These are phyloP conservation scores for Wickerhamomyces kurtzmanii DNA, from an alignment of 805 yeast species.

Conservation along the genomic window DNA sequence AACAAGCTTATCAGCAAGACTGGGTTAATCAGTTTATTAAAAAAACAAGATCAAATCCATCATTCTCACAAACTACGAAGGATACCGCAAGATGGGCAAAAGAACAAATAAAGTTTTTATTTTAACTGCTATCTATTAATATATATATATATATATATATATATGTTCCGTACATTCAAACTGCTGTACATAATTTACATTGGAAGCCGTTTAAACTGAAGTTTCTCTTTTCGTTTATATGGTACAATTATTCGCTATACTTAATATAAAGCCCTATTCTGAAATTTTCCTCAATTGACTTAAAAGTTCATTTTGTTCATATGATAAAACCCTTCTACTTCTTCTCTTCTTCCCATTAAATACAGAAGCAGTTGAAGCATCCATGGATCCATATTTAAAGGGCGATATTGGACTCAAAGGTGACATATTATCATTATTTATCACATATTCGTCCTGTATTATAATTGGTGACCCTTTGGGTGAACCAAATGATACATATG, in stretches of 20 bases:
- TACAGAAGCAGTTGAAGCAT: no score
- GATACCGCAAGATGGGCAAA: constrained; percentile 98
- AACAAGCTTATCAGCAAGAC: constrained; percentile 51
- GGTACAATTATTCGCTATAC: not conserved
- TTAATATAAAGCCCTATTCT: constrained; percentile 1
- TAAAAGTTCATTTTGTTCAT: constrained; percentile 42
- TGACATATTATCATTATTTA: not conserved
- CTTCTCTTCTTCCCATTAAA: no score
- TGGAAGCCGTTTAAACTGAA: no score
- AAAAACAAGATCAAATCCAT: constrained; percentile 54
- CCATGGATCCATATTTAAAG: constrained; percentile 9
- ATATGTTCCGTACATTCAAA: constrained; percentile 4
- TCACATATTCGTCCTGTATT: not conserved
- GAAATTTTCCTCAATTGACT: constrained; percentile 27
- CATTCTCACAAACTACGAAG: constrained; percentile 57
- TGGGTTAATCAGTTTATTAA: constrained; percentile 79
- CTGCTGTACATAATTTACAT: no score
- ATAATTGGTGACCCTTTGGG: constrained; percentile 16
- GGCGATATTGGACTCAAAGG: constrained; percentile 1
- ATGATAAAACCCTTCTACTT: constrained; percentile 30
- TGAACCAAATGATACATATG: constrained; percentile 31
- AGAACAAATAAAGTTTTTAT: constrained; percentile 40
- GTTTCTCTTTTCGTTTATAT: not conserved
- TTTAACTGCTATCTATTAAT: constrained; percentile 10
- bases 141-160: not conserved